Evolutionary conservation across 164 flowering plant species (phyloP).

Genomic region (Kalanchoe fedtschenkoi): DNA sequence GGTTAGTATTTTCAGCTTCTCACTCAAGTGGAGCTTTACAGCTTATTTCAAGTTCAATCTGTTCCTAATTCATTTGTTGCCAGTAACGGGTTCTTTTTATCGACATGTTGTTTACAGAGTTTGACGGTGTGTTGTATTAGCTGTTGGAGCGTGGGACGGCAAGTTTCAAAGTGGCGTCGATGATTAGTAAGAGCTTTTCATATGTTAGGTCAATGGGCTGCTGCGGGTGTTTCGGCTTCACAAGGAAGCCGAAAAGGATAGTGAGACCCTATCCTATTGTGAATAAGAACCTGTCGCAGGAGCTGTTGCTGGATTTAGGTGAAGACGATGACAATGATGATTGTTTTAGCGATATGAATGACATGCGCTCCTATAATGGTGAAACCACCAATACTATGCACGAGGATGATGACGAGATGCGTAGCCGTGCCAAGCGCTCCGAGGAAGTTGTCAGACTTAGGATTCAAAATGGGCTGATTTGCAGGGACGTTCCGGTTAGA

Average conservation of each 20-base stretch:
- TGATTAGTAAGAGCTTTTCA: slow-evolving; percentile 13
- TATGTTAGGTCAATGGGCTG: slow-evolving; percentile 49
- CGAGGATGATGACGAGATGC: slow-evolving; percentile 35
- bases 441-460: slow-evolving; percentile 59
- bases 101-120: slow-evolving; percentile 2
- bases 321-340: slow-evolving; percentile 25
- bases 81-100: background rate
- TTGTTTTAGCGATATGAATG: background rate
- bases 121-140: background rate
- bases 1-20: background rate
- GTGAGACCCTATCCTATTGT: slow-evolving; percentile 10
- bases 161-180: background rate
- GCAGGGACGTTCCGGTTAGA: slow-evolving; percentile 81
- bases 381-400: slow-evolving; percentile 20
- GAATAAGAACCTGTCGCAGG: slow-evolving; percentile 25
- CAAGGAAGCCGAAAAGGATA: slow-evolving; percentile 27
- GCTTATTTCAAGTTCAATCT: background rate
- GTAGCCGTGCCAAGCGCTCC: slow-evolving; percentile 30
- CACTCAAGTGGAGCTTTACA: background rate
- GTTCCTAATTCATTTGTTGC: background rate
- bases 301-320: slow-evolving; percentile 36
- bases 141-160: background rate
- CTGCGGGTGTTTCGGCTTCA: slow-evolving; percentile 67
- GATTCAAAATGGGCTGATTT: slow-evolving; percentile 53
- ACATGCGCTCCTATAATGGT: slow-evolving; percentile 14